A percentile compares a stretch with the other conserved stretches of the same genome.
These are phyloP conservation scores for Penicillium sp. DNA, from an alignment of 2,329 filamentous ascomycete genomes.

Conservation along the genomic window DNA sequence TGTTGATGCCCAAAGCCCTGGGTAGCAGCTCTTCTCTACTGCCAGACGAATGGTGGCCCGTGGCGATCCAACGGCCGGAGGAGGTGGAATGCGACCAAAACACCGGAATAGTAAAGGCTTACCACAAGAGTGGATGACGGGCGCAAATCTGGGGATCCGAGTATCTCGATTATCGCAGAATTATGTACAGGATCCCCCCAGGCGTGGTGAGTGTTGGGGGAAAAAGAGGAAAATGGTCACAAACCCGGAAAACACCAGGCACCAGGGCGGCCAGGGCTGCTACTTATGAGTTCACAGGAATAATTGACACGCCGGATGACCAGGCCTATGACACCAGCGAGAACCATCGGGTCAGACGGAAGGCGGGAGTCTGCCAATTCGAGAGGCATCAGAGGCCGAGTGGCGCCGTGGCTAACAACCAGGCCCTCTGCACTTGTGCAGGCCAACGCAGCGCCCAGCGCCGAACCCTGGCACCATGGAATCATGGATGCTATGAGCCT, in stretches of 20 bases:
- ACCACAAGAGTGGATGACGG: slow-evolving; percentile 3
- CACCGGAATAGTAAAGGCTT: slow-evolving; percentile 6
- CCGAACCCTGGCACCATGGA: not conserved
- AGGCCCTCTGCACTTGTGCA: not conserved
- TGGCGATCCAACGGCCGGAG: slow-evolving; percentile 6
- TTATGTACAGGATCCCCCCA: not conserved
- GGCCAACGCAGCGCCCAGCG: slow-evolving; percentile 5
- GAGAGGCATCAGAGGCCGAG: slow-evolving; percentile 6
- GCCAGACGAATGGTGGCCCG: not conserved
- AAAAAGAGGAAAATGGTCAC: not conserved
- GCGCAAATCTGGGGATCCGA: slow-evolving; percentile 8
- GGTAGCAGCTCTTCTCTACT: not conserved
- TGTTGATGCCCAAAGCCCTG: not conserved
- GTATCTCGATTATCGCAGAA: not conserved
- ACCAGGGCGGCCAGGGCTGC: slow-evolving; percentile 2
- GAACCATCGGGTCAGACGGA: slow-evolving; percentile 3
- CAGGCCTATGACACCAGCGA: not conserved
- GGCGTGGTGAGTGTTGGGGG: not conserved
- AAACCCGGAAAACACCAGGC: slow-evolving; percentile 2
- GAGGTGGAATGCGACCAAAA: slow-evolving; percentile 10
- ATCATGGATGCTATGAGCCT: not conserved
- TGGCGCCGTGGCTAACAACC: slow-evolving; percentile 12
- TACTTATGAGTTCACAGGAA: not conserved
- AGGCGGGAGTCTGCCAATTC: slow-evolving; percentile 1
- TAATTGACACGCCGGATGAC: slow-evolving; percentile 5